Evolutionary conservation across 495 filamentous ascomycete species (phyloP).

Genomic region (Neurospora sp.): DNA sequence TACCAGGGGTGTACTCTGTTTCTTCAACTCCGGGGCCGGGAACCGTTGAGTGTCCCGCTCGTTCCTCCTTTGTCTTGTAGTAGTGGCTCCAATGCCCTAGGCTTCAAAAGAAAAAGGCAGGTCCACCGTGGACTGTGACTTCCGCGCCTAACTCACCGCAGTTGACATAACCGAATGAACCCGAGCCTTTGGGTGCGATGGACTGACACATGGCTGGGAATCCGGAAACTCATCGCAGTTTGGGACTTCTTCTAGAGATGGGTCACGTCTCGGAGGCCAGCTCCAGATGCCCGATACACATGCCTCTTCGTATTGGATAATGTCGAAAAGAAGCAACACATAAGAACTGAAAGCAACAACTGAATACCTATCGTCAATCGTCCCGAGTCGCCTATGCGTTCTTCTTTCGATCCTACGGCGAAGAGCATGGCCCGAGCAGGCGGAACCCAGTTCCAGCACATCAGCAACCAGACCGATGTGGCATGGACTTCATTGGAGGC

Average conservation of each 20-base stretch:
- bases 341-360: not conserved
- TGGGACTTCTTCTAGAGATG: not conserved
- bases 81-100: not conserved
- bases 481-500: not conserved
- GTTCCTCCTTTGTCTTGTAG: not conserved
- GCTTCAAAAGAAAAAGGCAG: not conserved
- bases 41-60: not conserved
- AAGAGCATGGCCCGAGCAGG: not conserved
- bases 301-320: not conserved
- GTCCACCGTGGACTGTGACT: not conserved
- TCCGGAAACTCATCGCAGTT: not conserved
- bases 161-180: not conserved
- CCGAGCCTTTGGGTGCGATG: not conserved
- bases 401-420: not conserved
- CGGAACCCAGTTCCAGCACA: not conserved
- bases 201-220: not conserved
- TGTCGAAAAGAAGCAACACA: not conserved
- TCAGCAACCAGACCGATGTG: not conserved
- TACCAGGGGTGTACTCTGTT: not conserved
- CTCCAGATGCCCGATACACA: not conserved
- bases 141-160: not conserved
- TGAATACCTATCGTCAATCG: not conserved
- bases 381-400: not conserved
- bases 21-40: not conserved
- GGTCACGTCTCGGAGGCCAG: not conserved